Evolutionary conservation across 2,329 filamentous ascomycete species (phyloP).

Genomic region (Sclerotinia nivalis): DNA sequence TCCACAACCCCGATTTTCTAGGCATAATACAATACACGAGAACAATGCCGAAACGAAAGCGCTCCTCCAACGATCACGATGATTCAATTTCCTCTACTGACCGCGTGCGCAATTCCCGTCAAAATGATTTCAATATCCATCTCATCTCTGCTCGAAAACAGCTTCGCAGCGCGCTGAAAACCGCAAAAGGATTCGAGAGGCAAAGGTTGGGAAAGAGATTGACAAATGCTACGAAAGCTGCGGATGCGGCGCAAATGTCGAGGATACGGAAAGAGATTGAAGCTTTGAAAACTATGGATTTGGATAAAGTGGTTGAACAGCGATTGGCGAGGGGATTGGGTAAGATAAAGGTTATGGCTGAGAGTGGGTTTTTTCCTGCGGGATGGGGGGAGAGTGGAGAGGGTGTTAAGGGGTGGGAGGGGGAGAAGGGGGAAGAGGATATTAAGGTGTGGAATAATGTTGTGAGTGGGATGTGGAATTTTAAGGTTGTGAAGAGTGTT

Average conservation of each 20-base stretch:
- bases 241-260: constrained; percentile 51
- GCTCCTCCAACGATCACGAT: constrained; percentile 36
- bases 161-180: constrained; percentile 67
- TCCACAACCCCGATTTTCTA: neutral
- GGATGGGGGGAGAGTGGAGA: constrained; percentile 27
- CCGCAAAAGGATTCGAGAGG: constrained; percentile 73
- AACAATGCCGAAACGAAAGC: constrained; percentile 61
- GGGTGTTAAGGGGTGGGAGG: constrained; percentile 40
- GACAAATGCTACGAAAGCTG: constrained; percentile 53
- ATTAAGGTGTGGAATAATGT: constrained; percentile 48
- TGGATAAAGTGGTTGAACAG: constrained; percentile 47
- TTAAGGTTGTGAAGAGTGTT: constrained; percentile 52
- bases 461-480: constrained; percentile 55
- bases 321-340: constrained; percentile 52
- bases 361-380: constrained; percentile 47
- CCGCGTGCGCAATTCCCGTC: constrained; percentile 42
- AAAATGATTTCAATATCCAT: constrained; percentile 47
- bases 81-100: constrained; percentile 20
- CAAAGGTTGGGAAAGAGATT: constrained; percentile 66
- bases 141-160: constrained; percentile 59
- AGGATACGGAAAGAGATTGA: constrained; percentile 63
- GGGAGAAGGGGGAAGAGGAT: constrained; percentile 34
- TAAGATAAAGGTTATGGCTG: constrained; percentile 52
- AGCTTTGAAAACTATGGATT: constrained; percentile 52
- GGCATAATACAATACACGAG: neutral